Evolutionary conservation across 1,284 basidiomycete genomes (phyloP).

Genomic region (Mixia osmundae): DNA sequence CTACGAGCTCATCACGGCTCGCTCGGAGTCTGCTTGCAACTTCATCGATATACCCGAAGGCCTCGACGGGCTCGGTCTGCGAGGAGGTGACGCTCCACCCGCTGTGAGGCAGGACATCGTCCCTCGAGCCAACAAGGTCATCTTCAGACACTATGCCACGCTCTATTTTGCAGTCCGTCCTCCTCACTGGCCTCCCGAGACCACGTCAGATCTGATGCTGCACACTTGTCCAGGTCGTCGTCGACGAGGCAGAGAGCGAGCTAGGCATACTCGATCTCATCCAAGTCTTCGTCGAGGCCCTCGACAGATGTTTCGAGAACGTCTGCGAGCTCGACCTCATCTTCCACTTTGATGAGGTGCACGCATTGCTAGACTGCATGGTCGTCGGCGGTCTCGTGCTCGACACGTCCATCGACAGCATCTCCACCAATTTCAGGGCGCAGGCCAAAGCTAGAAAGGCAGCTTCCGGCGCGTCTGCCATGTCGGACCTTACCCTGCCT

Average conservation of each 20-base stretch:
- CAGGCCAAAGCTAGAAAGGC: constrained; percentile 11
- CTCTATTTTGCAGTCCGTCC: too few relatives aligned
- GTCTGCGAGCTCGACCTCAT: constrained; percentile 97
- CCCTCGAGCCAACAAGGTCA: too few relatives aligned
- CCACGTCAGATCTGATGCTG: too few relatives aligned
- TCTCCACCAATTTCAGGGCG: constrained; percentile 12
- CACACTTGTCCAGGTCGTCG: constrained; percentile 86
- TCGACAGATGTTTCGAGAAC: constrained; percentile 90
- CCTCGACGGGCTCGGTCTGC: constrained; percentile 6
- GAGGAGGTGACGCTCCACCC: constrained; percentile 14
- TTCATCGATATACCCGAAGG: constrained; percentile 16
- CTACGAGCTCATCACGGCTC: constrained; percentile 13
- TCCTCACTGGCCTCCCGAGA: too few relatives aligned
- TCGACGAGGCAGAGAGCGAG: constrained; percentile 84
- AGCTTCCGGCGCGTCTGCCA: too few relatives aligned
- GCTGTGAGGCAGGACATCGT: too few relatives aligned
- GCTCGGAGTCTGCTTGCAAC: constrained; percentile 18
- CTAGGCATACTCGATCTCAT: constrained; percentile 89
- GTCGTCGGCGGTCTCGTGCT: constrained; percentile 92
- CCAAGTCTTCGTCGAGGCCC: constrained; percentile 92
- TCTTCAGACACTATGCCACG: constrained; percentile 39
- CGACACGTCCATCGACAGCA: constrained; percentile 39
- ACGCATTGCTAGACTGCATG: constrained; percentile 44
- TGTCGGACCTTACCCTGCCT: too few relatives aligned
- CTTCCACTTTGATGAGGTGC: constrained; percentile 2